Conservation (phyloP, 805 yeast species). For the Candida morakotiae region DNA sequence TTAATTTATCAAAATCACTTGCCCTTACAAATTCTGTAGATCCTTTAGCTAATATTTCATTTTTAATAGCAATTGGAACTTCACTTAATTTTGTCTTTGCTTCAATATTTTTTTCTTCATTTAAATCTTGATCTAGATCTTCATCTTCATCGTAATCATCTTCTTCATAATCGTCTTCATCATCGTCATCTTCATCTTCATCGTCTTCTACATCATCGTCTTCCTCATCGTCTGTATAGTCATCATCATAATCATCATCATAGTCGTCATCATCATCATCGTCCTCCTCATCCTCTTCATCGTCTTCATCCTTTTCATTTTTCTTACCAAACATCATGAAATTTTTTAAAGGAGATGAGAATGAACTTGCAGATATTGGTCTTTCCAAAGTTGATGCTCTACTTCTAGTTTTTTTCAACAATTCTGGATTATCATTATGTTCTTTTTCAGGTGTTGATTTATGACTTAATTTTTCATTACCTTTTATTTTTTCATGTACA, state of each 20-base stretch:
- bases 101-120: conserved; percentile 1
- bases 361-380: conserved; percentile 31
- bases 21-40: conserved; percentile 9
- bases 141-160: conserved; percentile 14
- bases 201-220: conserved; percentile 25
- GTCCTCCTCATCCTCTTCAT: conserved; percentile 17
- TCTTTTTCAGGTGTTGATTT: conserved; percentile 1
- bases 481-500: conserved; percentile 2
- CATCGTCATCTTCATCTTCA: conserved; percentile 17
- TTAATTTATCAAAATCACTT: conserved; percentile 10
- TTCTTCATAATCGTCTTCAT: conserved; percentile 12
- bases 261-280: conserved; percentile 12
- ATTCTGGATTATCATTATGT: conserved; percentile 8
- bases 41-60: conserved; percentile 5
- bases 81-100: background rate
- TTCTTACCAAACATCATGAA: conserved; percentile 36
- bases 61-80: conserved; percentile 1
- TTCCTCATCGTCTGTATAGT: conserved; percentile 26
- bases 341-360: conserved; percentile 38
- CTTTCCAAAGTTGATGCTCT: conserved; percentile 20
- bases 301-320: conserved; percentile 22
- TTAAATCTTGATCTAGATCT: conserved; percentile 12
- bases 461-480: conserved; percentile 6
- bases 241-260: conserved; percentile 18
- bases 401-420: conserved; percentile 8